A percentile compares a stretch with the other conserved stretches of the same genome.
These are phyloP conservation scores for Yamadazyma phyllophila DNA, from an alignment of 805 yeast species.

Conservation along the genomic window DNA sequence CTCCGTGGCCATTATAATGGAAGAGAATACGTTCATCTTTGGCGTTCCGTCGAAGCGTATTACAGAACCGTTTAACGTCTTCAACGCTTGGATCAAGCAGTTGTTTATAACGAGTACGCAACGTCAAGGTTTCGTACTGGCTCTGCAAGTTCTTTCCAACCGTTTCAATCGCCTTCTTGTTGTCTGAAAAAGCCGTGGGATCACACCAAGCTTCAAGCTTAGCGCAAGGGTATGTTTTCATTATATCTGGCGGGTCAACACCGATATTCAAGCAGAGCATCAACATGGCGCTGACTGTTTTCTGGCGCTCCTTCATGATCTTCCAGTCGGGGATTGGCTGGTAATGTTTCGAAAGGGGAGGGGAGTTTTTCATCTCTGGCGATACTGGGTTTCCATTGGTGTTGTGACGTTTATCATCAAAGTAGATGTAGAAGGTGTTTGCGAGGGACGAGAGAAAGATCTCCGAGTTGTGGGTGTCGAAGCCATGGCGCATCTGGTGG, in stretches of 20 bases:
- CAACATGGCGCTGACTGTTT: conserved; percentile 90
- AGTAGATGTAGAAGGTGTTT: conserved; percentile 76
- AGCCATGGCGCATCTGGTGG: conserved; percentile 61
- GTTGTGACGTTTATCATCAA: conserved; percentile 87
- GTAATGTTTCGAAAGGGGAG: conserved; percentile 45
- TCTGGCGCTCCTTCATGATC: conserved; percentile 81
- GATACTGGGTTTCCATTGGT: conserved; percentile 81
- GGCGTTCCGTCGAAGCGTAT: conserved; percentile 82
- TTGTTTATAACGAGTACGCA: conserved; percentile 87
- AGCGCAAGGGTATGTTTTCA: conserved; percentile 92
- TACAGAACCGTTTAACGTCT: conserved; percentile 88
- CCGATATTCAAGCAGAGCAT: conserved; percentile 89
- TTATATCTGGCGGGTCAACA: conserved; percentile 95
- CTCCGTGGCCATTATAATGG: conserved; percentile 98
- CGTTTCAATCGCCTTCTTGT: conserved; percentile 86
- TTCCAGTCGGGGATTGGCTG: conserved; percentile 90
- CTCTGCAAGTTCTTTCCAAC: conserved; percentile 85
- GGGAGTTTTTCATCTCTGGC: conserved; percentile 47
- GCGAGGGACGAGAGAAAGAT: conserved; percentile 56
- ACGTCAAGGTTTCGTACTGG: conserved; percentile 85
- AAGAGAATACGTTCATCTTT: conserved; percentile 90
- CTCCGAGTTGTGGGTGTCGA: conserved; percentile 60
- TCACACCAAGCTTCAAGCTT: conserved; percentile 91
- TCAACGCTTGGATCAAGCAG: conserved; percentile 93
- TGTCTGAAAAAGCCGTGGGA: conserved; percentile 75